phyloP scores from a whole-genome alignment of 306 rosid genomes.

The Benincasa hispida region DNA sequence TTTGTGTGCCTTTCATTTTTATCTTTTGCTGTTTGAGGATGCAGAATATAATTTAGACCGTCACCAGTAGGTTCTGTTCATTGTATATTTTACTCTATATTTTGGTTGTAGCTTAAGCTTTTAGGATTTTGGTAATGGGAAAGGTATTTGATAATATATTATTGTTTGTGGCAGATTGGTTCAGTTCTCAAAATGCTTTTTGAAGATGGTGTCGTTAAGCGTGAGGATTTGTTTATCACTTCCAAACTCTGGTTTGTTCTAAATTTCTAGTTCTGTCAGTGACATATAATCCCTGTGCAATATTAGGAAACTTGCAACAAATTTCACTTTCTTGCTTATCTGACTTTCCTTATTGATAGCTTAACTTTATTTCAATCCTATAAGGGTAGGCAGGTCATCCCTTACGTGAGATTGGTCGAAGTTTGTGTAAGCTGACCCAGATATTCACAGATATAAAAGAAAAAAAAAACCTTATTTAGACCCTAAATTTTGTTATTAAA shows the following conservation, averaged over 20 bases:
- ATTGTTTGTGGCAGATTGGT: slow-evolving; percentile 43
- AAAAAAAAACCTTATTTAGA: too few species aligned
- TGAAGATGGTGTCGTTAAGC: slow-evolving; percentile 61
- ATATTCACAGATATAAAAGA: too few species aligned
- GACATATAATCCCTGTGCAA: background rate
- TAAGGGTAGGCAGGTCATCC: too few species aligned
- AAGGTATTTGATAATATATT: background rate
- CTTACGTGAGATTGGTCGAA: too few species aligned
- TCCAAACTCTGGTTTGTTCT: slow-evolving; percentile 67
- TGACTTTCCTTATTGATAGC: background rate
- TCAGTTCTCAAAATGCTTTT: slow-evolving; percentile 47
- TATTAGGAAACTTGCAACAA: background rate
- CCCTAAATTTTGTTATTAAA: too few species aligned
- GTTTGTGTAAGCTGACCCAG: too few species aligned
- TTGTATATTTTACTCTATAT: background rate
- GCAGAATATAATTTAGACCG: background rate
- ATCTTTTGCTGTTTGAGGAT: background rate
- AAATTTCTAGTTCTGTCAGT: background rate
- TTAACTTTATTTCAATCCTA: too few species aligned
- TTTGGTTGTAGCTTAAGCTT: background rate
- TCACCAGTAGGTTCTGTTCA: background rate
- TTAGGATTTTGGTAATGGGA: background rate
- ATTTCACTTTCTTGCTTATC: background rate
- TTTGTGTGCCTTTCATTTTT: background rate
- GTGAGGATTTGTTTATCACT: slow-evolving; percentile 83